phyloP scores from a whole-genome alignment of 2,329 filamentous ascomycete species.

The Botrytis deweyae region DNA sequence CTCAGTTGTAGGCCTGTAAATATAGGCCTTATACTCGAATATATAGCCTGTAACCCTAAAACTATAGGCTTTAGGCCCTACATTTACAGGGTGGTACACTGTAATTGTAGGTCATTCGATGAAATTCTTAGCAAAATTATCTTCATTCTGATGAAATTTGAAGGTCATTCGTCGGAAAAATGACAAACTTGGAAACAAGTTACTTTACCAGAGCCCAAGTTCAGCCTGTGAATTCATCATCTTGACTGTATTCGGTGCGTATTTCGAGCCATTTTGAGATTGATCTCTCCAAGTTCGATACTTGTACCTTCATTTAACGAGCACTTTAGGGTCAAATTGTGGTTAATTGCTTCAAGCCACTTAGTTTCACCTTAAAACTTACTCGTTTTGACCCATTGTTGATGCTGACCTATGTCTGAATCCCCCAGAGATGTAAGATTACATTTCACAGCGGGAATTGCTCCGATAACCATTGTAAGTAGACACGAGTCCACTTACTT shows the following conservation, averaged over 20 bases:
- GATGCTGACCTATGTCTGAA: no score
- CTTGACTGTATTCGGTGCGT: not conserved
- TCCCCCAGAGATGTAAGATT: no score
- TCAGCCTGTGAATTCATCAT: not conserved
- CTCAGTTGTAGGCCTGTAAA: not conserved
- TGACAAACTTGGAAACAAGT: not conserved
- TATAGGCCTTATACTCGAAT: rapidly evolving
- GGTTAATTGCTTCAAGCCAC: not conserved
- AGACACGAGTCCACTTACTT: rapidly evolving
- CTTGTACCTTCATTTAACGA: not conserved
- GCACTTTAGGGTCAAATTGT: not conserved
- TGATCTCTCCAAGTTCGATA: no score
- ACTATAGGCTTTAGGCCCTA: rapidly evolving
- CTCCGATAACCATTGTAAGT: not conserved
- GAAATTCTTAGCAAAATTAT: not conserved
- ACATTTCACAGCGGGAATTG: no score
- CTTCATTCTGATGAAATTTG: not conserved
- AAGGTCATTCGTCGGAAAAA: not conserved
- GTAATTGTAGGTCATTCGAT: not conserved
- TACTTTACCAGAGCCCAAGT: no score
- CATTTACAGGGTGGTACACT: not conserved
- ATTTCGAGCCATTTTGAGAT: rapidly evolving
- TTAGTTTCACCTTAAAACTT: rapidly evolving
- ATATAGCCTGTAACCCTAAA: not conserved
- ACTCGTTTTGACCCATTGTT: no score